Percentiles rank a stretch among this genome's conserved stretches.
phyloP scores from a whole-genome alignment of 2,329 filamentous ascomycete genomes.

The Penicillium brevicompactum region DNA sequence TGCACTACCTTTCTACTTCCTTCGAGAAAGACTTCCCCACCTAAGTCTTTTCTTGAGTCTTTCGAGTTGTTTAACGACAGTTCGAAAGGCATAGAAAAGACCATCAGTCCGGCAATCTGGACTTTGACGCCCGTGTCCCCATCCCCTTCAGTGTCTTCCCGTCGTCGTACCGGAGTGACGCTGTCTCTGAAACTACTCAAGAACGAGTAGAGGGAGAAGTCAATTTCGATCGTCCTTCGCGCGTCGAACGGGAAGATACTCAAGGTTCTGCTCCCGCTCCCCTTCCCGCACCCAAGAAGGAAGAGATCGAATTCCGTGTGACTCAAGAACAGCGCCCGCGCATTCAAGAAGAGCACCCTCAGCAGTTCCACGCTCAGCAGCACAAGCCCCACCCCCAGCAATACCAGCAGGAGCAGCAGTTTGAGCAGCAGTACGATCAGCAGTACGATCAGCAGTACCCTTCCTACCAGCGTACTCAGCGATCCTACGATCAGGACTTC shows the following conservation, averaged over 20 bases:
- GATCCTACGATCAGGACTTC: conserved; percentile 12
- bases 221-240: conserved; percentile 71
- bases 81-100: conserved; percentile 66
- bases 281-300: conserved; percentile 66
- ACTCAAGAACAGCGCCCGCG: conserved; percentile 54
- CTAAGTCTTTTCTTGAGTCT: conserved; percentile 53
- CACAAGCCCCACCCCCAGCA: conserved; percentile 5
- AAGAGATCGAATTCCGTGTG: conserved; percentile 79
- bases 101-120: conserved; percentile 92
- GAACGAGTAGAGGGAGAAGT: conserved; percentile 89
- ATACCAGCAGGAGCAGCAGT: not conserved
- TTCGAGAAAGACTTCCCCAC: conserved; percentile 41
- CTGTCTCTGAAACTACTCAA: conserved; percentile 66
- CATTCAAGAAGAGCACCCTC: conserved; percentile 17
- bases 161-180: conserved; percentile 87
- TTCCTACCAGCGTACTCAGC: not conserved
- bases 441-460: not conserved
- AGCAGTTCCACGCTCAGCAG: not conserved
- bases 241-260: conserved; percentile 99
- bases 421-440: not conserved
- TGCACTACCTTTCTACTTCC: conserved; percentile 12
- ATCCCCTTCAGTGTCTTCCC: conserved; percentile 99
- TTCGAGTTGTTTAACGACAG: conserved; percentile 49
- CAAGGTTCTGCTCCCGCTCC: conserved; percentile 68
- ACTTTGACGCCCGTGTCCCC: conserved; percentile 99